phyloP scores from a whole-genome alignment of 1,284 basidiomycete genomes.

The Apiotrichum porosum region DNA sequence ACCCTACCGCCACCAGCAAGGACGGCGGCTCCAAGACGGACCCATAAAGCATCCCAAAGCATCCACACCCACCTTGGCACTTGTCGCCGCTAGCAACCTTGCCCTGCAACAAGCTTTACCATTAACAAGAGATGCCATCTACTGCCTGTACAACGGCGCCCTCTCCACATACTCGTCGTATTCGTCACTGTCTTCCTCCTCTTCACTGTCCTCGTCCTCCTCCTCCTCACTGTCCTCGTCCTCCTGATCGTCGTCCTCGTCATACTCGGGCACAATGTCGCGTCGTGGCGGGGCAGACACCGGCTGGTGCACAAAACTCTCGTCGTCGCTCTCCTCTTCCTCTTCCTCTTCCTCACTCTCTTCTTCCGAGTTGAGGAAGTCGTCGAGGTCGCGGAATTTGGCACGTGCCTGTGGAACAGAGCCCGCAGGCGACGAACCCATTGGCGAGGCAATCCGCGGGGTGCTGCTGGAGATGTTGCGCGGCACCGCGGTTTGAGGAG shows the following conservation, averaged over 20 bases:
- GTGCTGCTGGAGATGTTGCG: not conserved
- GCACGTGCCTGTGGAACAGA: conserved; percentile 9
- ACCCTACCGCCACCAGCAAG: no score
- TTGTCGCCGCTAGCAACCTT: no score
- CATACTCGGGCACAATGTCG: conserved; percentile 36
- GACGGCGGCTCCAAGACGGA: no score
- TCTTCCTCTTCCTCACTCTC: conserved; percentile 36
- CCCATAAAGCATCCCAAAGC: no score
- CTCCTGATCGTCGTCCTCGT: conserved; percentile 27
- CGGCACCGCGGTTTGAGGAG: not conserved
- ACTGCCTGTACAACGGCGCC: not conserved
- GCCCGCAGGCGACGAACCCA: conserved; percentile 4
- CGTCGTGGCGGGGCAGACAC: conserved; percentile 21
- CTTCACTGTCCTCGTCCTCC: conserved; percentile 7
- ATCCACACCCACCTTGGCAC: no score
- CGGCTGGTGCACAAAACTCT: not conserved
- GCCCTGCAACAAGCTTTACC: no score
- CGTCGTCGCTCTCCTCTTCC: conserved; percentile 28
- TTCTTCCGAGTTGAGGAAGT: conserved; percentile 44
- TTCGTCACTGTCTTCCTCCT: conserved; percentile 10
- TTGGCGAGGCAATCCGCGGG: not conserved
- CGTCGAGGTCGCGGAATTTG: conserved; percentile 47
- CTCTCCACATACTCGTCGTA: conserved; percentile 5
- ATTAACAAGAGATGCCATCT: no score
- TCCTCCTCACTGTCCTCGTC: conserved; percentile 10